These are phyloP conservation scores for Globisporangium irregulare DNA, from an alignment of 352 stramenopile genomes.

Conservation along the genomic window DNA sequence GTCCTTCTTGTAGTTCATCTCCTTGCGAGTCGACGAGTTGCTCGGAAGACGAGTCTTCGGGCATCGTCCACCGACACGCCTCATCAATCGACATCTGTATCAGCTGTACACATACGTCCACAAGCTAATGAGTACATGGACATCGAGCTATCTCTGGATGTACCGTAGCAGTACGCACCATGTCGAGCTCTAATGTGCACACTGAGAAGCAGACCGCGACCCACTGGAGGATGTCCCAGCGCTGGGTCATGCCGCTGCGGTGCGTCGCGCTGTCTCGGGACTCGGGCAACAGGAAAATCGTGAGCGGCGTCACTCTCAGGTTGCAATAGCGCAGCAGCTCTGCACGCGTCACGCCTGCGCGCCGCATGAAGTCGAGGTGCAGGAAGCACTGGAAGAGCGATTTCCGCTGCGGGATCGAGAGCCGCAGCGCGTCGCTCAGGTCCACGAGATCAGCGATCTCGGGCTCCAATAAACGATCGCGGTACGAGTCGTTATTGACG, in stretches of 20 bases:
- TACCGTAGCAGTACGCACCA: conserved; percentile 17
- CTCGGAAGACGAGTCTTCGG: neutral
- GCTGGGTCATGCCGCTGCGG: conserved; percentile 28
- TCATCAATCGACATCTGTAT: conserved; percentile 22
- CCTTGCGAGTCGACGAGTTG: neutral
- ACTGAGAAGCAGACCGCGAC: conserved; percentile 53
- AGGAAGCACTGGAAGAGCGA: conserved; percentile 63
- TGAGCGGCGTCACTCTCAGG: conserved; percentile 33
- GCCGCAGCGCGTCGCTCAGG: conserved; percentile 44
- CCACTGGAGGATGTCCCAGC: conserved; percentile 63
- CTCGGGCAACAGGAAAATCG: conserved; percentile 35
- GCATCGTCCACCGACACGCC: conserved; percentile 11
- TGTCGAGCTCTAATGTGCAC: conserved; percentile 39
- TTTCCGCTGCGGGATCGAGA: conserved; percentile 54
- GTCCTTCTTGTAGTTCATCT: neutral
- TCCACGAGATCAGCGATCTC: conserved; percentile 64
- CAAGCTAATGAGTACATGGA: neutral
- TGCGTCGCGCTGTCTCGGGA: conserved; percentile 26
- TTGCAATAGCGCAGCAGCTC: conserved; percentile 62
- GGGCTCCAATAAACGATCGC: conserved; percentile 47
- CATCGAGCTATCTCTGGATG: neutral
- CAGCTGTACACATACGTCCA: conserved; percentile 20
- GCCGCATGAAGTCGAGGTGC: conserved; percentile 56
- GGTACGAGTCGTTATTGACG: conserved; percentile 63
- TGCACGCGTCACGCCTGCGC: conserved; percentile 39